Evolutionary conservation across 140 eudicot genomes (phyloP), one percentile per base, ranked within the genome.

Genomic region (Flaveria floridana): DNA sequence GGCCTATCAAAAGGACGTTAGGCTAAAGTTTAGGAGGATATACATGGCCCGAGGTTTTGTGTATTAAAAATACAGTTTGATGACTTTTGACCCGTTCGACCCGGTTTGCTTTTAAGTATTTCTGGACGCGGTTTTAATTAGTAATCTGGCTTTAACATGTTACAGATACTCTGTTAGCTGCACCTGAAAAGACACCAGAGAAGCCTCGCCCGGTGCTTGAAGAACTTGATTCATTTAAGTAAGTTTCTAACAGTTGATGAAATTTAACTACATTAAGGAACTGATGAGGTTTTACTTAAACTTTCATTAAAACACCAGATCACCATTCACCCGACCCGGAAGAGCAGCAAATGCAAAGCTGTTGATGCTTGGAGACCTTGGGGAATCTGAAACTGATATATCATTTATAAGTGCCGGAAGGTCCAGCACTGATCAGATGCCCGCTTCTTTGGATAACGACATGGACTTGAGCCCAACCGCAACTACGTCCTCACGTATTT

Each of bases 341-440:
- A 70, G 80, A 81, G 86, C 85, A 47, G 68, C 63, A 10, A 80
- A 78, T 51, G 74, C 80, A 16, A 82, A 68, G 71, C 48, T 84
- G 58, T 2, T 65, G 62, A 37, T 55, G 59, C 65, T 62, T 42
- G 81, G 72, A 18, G 89, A 87, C 3, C 50, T 84, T 2, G 65
- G 79, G 11, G 96, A 83, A 26, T 53, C 74, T 0, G 96, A 87
- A 19, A 76, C 89, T 6, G 97, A 90, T 70, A 80, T 86, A 74
- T 88, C 97, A 14, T 90, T 84, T 58, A 75, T 88, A 15, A 81
- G 95, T 55, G 65, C 88, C 16, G 88, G 76, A 21, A 82, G 89
- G 67, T 84, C 85, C 42, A 87, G 87, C 76, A 70, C 74, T 19
- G 92, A 85, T 75, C 87, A 61, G 13, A 68, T 51, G 73, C 76